Percentiles rank a stretch among this genome's conserved stretches.
Evolutionary conservation across 73 alveolate genomes (phyloP).

Genomic region (Tetrahymena elliotti): DNA sequence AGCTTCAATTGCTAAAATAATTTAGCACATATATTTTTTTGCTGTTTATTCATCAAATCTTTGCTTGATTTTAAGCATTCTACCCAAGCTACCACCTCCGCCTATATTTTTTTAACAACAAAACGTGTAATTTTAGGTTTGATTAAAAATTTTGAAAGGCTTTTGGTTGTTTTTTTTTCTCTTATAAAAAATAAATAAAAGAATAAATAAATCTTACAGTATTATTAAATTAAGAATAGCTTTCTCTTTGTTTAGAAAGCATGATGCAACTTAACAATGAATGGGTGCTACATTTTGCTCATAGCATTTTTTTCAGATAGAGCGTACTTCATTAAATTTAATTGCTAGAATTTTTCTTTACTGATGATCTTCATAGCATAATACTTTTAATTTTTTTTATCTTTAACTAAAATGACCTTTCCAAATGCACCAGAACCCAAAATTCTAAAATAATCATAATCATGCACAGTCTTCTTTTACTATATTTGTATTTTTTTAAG

Average conservation of each 20-base stretch:
- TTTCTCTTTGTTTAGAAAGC: slow-evolving; percentile 70
- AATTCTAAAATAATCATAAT: slow-evolving; percentile 29
- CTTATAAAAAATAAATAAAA: background rate
- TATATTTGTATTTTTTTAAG: background rate
- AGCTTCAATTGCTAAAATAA: slow-evolving; percentile 79
- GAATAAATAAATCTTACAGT: slow-evolving; percentile 49
- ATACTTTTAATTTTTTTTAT: slow-evolving; percentile 38
- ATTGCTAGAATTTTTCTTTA: slow-evolving; percentile 76
- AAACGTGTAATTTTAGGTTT: background rate
- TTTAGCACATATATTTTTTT: slow-evolving; percentile 69
- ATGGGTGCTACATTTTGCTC: slow-evolving; percentile 77
- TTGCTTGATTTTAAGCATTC: slow-evolving; percentile 67
- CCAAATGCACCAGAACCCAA: slow-evolving; percentile 52
- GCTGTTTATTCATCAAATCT: slow-evolving; percentile 83
- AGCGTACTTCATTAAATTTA: slow-evolving; percentile 83
- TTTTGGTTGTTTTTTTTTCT: slow-evolving; percentile 43
- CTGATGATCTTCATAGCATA: slow-evolving; percentile 89
- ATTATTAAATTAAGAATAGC: slow-evolving; percentile 58
- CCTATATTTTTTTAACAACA: slow-evolving; percentile 20
- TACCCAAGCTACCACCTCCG: slow-evolving; percentile 82
- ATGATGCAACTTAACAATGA: slow-evolving; percentile 81
- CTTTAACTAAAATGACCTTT: slow-evolving; percentile 58
- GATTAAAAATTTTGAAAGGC: slow-evolving; percentile 35
- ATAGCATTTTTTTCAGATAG: slow-evolving; percentile 79
- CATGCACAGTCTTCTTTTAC: background rate